Evolutionary conservation across 1,139 yeast genomes (phyloP), one percentile per base, ranked within the genome.

Genomic region (Saccharomycopsis phalli): DNA sequence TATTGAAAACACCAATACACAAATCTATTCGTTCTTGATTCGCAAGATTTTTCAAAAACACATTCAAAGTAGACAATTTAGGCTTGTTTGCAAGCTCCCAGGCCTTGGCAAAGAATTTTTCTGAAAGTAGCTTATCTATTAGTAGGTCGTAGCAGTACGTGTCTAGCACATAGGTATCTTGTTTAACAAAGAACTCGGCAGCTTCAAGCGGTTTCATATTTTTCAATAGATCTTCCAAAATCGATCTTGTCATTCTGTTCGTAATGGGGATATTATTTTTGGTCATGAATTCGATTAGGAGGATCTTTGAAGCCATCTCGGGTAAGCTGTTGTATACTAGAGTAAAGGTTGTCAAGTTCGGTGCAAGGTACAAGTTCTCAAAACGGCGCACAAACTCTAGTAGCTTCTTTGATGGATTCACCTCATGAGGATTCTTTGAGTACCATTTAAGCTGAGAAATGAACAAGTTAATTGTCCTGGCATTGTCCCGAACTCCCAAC

Each of bases 391-490:
- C n/a, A 20, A 14, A 17, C 4, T 33, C 19, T 19, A 26, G 33
- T 8, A 31, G 18, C 19, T n/a, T 10, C 17, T 3, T 29, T 21
- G n/a, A 10, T n/a, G 33, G 38, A 10, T 19, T n/a, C 7, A 13
- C 23, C 16, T 30, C 29, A 26, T 41, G 45, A 6, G 47, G 44
- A 7, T 20, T 6, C 13, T 23, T 7, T 10, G 22, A 30, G 13
- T 29, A 32, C 13, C 20, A 16, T 6, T 29, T 20, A 2, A 44
- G 13, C 13, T 29, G 34, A 2, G 23, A 22, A 11, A 44, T 21
- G 33, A 69, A 44, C 13, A 63, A 47, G 47, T 69, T 69, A 50
- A 62, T 71, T 0, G 76, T 71, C 18, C 58, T 62, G 2, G 69
- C 57, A 40, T 66, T 62, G 3, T 68, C 68, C 2, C 45, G 36